These are phyloP conservation scores for Oenanthe sinensis DNA, from an alignment of 129 eudicot genomes.

Conservation along the genomic window DNA sequence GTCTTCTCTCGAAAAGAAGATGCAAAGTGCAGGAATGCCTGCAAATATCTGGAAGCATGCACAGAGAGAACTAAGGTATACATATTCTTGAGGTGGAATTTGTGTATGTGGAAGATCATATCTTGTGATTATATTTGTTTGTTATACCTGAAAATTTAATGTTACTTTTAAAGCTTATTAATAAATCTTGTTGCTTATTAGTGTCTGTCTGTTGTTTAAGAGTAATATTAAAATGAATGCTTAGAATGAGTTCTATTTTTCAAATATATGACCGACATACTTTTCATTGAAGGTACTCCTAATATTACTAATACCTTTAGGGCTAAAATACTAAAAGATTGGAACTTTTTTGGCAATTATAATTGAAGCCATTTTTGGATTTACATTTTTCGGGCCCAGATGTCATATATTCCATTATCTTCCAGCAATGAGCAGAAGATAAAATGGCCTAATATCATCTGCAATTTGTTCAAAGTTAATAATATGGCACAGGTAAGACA, in stretches of 20 bases:
- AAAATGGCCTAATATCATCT: not conserved
- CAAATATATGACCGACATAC: not conserved
- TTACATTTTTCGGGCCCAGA: not conserved
- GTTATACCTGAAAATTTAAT: not conserved
- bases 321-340: not conserved
- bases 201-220: not conserved
- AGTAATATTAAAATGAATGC: not conserved
- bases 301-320: not conserved
- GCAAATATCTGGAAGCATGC: constrained; percentile 97
- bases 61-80: constrained; percentile 86
- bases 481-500: not conserved
- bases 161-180: not conserved
- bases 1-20: constrained; percentile 88
- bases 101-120: not conserved
- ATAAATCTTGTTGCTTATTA: not conserved
- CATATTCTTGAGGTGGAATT: not conserved
- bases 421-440: not conserved
- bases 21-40: constrained; percentile 98
- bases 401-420: not conserved
- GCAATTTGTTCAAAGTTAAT: not conserved
- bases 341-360: not conserved
- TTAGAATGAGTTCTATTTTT: not conserved
- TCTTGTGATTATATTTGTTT: not conserved
- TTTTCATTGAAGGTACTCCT: not conserved
- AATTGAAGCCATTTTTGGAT: not conserved